Base-by-base conservation (phyloP, 164 flowering plant species). In the Chimonanthus salicifolius region DNA sequence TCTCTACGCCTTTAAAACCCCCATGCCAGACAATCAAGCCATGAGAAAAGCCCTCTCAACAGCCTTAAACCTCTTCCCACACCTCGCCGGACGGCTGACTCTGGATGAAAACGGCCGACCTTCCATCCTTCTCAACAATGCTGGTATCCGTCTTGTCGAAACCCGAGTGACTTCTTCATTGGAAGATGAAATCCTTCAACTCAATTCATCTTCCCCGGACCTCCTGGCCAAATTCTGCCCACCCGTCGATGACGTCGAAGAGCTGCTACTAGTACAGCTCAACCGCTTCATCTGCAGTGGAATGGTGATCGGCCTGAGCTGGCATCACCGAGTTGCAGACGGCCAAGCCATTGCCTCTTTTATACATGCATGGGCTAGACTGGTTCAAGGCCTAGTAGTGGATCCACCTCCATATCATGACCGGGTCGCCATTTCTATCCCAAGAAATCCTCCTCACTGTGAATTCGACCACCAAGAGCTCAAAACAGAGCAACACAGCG, bases 261-360 rank as follows among this genome's bases (percentile, higher is more conserved):
- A 75, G 64, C 47, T 70, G 70, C 43, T 70, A 10, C 78, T 70
- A 47, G 50, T 75, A 3, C 74, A 75, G 62, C 78, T 75, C 54
- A 72, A 63, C 11, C 51, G 62, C 15, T 72, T 64, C 69, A 6
- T 69, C 8, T 72, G 74, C 48, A 69, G 74, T 33, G 64, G 67
- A 6, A 68, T 72, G 6, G 74, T 64, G 18, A 21, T 72, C 1
- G 74, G 74, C 7, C 46, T 1, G 3, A 72, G 69, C 4, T 10
- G 45, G 13, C 68, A 72, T 48, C 74, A 72, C 43, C 68, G 49
- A 10, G 58, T 72, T 3, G 69, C 69, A 1, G 74, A 72, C 16
- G 74, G 74, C 69, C 58, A 62, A 7, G 47, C 74, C 10, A 72
- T 64, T 20, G 33, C 47, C 58, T 58, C 54, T 10, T 72, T 72